Evolutionary conservation across 805 yeast species (phyloP).

Genomic region (Yamadazyma sp.): DNA sequence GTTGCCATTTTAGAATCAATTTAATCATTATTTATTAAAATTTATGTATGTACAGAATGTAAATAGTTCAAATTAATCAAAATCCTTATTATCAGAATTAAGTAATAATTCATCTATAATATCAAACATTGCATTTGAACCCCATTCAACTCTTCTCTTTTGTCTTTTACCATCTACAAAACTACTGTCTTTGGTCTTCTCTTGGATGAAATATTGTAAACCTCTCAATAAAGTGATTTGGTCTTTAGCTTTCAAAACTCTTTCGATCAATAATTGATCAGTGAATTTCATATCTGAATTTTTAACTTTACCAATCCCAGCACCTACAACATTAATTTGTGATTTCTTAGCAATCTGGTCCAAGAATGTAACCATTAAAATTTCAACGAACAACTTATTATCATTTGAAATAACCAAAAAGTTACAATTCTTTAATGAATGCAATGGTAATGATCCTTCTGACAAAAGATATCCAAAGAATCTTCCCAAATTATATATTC

Average conservation of each 20-base stretch:
- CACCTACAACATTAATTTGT: slow-evolving; percentile 46
- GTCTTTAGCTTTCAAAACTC: slow-evolving; percentile 54
- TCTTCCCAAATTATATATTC: slow-evolving; percentile 70
- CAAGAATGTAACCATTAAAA: slow-evolving; percentile 64
- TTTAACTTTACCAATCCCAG: slow-evolving; percentile 32
- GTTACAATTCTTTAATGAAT: slow-evolving; percentile 68
- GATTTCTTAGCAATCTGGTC: slow-evolving; percentile 63
- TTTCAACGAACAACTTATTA: slow-evolving; percentile 66
- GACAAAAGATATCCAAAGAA: slow-evolving; percentile 76
- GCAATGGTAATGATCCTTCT: slow-evolving; percentile 71
- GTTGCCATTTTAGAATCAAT: slow-evolving; percentile 42
- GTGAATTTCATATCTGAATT: slow-evolving; percentile 40
- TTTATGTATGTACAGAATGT: neutral
- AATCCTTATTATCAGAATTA: slow-evolving; percentile 1
- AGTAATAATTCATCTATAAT: slow-evolving; percentile 30
- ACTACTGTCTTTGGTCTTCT: slow-evolving; percentile 43
- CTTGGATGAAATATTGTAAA: slow-evolving; percentile 56
- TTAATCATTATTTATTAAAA: neutral
- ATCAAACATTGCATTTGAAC: slow-evolving; percentile 51
- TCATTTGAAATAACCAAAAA: slow-evolving; percentile 67
- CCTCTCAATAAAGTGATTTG: slow-evolving; percentile 62
- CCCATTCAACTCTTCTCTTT: slow-evolving; percentile 64
- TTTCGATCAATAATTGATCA: slow-evolving; percentile 47
- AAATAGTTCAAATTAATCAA: neutral
- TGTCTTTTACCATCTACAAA: slow-evolving; percentile 54